Evolutionary conservation across 2,329 filamentous ascomycete species (phyloP), one percentile per base, ranked within the genome.

Genomic region (Arthroderma sp.): DNA sequence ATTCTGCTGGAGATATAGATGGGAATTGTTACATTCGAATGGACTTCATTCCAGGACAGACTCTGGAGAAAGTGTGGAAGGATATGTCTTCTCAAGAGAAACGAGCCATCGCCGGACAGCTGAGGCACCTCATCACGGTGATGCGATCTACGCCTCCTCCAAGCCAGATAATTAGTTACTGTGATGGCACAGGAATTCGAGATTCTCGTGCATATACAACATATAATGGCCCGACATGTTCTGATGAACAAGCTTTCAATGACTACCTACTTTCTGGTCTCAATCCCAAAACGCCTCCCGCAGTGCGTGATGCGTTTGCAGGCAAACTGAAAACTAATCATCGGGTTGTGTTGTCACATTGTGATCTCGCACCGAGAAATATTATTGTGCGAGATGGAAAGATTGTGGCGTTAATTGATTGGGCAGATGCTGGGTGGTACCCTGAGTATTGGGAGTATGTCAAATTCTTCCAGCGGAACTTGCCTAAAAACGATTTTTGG

Each of bases 281-380:
- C 32, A 34, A 34, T 11, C 32, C 32, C 3, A 34, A 34, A 11
- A 34, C 32, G 11, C 32, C 32, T 2, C 32, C 32, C 32, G 32
- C 8, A 34, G 32, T 34, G 2, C 32, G 32, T 34, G 32, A 9
- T 34, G 32, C 32, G 11, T 34, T 34, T 34, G 8, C 32, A 34
- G 32, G 11, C 8, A 34, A 9, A 11, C 32, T 34, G 32, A 9
- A 11, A 9, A 34, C 15, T 22, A 3, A 22, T 22, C 15, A 22
- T 22, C 15, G 15, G 15, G 47, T 54, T 47, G 37, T 52, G 10
- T 50, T 55, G 41, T 52, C 53, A 6, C 52, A 57, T 38, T 42
- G 50, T 29, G 54, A 55, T 44, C 44, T 57, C 5, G 49, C 53
- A 27, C 50, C 51, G 5, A 51, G 53, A 15, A 57, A 58, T 40